Base-by-base conservation (phyloP, 495 filamentous ascomycete genomes). In the Pseudomonodictys pantanalensis region DNA sequence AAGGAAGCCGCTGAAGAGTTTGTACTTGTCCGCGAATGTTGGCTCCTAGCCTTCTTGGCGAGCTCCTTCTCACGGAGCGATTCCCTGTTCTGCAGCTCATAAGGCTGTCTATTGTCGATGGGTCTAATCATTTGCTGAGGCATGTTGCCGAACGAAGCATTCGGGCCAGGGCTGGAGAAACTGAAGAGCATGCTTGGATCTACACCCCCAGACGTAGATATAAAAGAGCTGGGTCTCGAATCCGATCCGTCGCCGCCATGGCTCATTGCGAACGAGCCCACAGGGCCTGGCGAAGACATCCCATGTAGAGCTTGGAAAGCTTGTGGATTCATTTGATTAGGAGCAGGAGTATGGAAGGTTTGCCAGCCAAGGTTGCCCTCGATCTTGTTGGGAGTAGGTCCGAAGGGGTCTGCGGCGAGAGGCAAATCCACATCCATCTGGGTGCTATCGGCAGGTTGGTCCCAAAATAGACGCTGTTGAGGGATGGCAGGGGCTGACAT, bases 381-480 rank as follows among this genome's bases (percentile, higher is more conserved):
- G n/a, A 60, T 44, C 22, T 62, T 65, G 15, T 67, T 61, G 7
- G 64, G 53, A 8, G 58, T 60, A 0, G 68, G 63, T 15, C 67
- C 66, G 53, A 75, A 75, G 4, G 71, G 69, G 56, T 75, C 68
- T 6, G 65, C 60, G 7, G 47, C 26, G 17, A 64, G 47, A 1
- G 60, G 52, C 53, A 65, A 55, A 48, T 67, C 66, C n/a, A 69
- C 56, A 49, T 69, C 64, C 61, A 69, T 64, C 2, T 35, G 28
- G 39, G 28, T 58, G 3, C 64, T 55, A 43, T 56, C 58, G 18
- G 32, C 56, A 46, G 83, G 79, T 12, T 86, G 76, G 58, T 92
- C 90, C 88, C 89, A 93, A 68, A 91, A 91, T 24, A 86, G 70
- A 51, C 83, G 81, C 38, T 85, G 79, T 60, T 86, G 83, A 6